phyloP scores from a whole-genome alignment of 345 rosid genomes.

The Aquilaria sinensis region DNA sequence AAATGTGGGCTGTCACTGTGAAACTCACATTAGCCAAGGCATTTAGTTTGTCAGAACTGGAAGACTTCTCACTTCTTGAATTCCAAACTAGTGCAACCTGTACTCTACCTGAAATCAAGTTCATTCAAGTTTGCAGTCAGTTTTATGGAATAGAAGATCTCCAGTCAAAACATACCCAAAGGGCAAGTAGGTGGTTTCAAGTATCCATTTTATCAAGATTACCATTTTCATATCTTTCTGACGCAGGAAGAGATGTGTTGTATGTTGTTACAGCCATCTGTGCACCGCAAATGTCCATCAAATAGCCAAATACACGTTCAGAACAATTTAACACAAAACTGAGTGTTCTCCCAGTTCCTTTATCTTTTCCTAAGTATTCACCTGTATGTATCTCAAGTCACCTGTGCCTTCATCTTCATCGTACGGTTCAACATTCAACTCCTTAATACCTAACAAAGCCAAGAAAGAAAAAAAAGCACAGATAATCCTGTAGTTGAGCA shows the following conservation, averaged over 20 bases:
- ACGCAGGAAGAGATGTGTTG: constrained; percentile 67
- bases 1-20: not conserved
- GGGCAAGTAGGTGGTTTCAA: not conserved
- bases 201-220: constrained; percentile 12
- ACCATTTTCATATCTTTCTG: constrained; percentile 86
- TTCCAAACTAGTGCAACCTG: constrained; percentile 93
- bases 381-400: constrained; percentile 90
- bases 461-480: not conserved
- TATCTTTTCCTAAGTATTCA: constrained; percentile 16
- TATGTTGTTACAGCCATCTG: constrained; percentile 95
- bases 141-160: not conserved
- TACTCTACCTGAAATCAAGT: constrained; percentile 57
- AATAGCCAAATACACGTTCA: not conserved
- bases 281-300: constrained; percentile 18
- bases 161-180: not conserved
- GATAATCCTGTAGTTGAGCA: not conserved
- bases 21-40: constrained; percentile 71
- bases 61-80: constrained; percentile 77
- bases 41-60: constrained; percentile 54
- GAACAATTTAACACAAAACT: not conserved
- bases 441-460: constrained; percentile 43
- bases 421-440: constrained; percentile 63
- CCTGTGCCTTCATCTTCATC: constrained; percentile 84
- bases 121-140: not conserved
- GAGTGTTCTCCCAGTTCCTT: not conserved